Evolutionary conservation across 83 land plant genomes (phyloP), one percentile per base, ranked within the genome.

Genomic region (Picea mariana): DNA sequence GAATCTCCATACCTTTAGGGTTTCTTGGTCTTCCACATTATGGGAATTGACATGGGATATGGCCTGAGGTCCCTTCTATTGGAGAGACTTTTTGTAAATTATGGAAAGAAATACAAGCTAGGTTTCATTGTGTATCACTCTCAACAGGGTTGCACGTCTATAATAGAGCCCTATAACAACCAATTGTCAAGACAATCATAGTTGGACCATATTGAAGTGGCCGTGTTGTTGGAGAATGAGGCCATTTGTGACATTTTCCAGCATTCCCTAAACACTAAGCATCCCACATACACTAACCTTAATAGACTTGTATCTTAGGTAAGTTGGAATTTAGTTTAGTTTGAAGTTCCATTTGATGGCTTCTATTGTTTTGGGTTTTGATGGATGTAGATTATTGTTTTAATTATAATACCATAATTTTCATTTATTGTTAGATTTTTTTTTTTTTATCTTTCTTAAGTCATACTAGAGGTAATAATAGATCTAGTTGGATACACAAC

Each of bases 121-220:
- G 90, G 87, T 4, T 89, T 89, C 84, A 86, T 86, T 20, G 84
- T 86, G 23, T 86, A 86, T 42, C 88, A 86, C 6, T 86, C 88
- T 16, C 91, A 88, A 6, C 88, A 89, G 82, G 91, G 86, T 8
- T 86, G 88, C 0, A 89, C 90, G 60, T 86, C 88, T 27, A 88
- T 89, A 27, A 88, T 89, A n/a, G 88, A 89, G 82, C 91, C 88
- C 0, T 84, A 85, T 85, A 88, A 88, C 81, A 88, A 87, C 73
- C 87, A 83, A 20, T 71, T 88, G n/a, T 88, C 90, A 8, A 88
- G 87, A 27, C 90, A 88, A 81, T 88, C 87, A 15, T 81, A 85
- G 4, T 63, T 88, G 34, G 90, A 88, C 78, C 90, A 88, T 79
- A 88, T 87, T 6, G 90, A 88, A 62, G 90, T 85, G 47, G 69